These are phyloP conservation scores for Tuber microsphaerosporum DNA, from an alignment of 495 filamentous ascomycete genomes.

Conservation along the genomic window DNA sequence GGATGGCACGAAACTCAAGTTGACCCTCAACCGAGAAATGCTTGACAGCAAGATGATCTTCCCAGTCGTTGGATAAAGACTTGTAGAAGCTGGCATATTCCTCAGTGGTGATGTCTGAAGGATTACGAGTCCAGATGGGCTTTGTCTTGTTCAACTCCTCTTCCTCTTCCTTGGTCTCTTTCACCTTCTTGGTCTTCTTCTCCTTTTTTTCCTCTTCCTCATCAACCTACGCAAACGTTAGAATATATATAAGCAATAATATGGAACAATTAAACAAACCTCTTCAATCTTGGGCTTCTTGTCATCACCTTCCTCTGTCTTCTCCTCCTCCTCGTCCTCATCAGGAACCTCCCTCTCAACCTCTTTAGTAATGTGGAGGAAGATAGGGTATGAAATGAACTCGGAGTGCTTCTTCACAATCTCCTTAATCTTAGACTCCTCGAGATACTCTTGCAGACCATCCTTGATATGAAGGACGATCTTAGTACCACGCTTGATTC, in stretches of 20 bases:
- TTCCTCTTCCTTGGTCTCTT: constrained; percentile 96
- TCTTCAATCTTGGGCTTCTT: constrained; percentile 85
- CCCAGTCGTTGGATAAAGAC: constrained; percentile 99
- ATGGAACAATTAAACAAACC: constrained; percentile 31
- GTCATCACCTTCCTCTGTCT: constrained; percentile 57
- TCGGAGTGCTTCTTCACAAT: constrained; percentile 99
- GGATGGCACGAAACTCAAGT: constrained; percentile 98
- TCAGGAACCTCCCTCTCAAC: constrained; percentile 97
- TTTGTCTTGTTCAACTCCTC: constrained; percentile 99
- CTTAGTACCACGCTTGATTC: constrained; percentile 88
- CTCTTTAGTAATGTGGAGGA: constrained; percentile 98
- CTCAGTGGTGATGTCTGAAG: constrained; percentile 86
- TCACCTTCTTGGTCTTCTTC: constrained; percentile 97
- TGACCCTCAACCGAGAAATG: constrained; percentile 99
- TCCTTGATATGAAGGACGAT: constrained; percentile 98
- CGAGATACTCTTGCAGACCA: constrained; percentile 95
- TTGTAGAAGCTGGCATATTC: constrained; percentile 99
- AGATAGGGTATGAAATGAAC: constrained; percentile 99
- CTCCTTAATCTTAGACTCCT: constrained; percentile 99
- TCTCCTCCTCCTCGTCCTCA: constrained; percentile 78
- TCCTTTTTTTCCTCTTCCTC: constrained; percentile 84
- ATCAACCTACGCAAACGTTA: constrained; percentile 51
- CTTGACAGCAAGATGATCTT: constrained; percentile 98
- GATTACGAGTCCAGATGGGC: constrained; percentile 99
- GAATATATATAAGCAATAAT: constrained; percentile 46